Conservation (phyloP, 768 basidiomycete genomes). For the Albatrellus ellisii region DNA sequence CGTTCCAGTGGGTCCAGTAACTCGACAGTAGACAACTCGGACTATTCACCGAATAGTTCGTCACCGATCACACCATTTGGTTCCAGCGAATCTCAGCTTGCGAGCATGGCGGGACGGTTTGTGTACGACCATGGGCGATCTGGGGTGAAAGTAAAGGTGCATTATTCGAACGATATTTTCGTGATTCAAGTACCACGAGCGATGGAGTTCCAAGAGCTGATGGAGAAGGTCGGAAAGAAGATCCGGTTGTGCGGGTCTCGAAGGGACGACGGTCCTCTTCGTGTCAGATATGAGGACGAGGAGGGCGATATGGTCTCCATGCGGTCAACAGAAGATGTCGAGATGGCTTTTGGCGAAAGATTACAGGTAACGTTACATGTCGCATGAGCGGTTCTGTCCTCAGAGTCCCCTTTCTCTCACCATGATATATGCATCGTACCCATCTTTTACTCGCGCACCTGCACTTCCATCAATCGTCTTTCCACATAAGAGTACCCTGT, state of each 20-base stretch:
- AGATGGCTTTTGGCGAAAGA: constrained; percentile 86
- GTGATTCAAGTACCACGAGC: constrained; percentile 77
- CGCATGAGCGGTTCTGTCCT: constrained; percentile 31
- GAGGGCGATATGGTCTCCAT: constrained; percentile 85
- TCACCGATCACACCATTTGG: constrained; percentile 87
- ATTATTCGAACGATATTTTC: constrained; percentile 91
- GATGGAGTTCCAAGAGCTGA: constrained; percentile 72
- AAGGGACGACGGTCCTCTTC: constrained; percentile 65
- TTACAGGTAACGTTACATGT: constrained; percentile 79
- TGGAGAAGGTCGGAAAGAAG: constrained; percentile 86
- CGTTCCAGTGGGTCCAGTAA: constrained; percentile 79
- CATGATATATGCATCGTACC: constrained; percentile 3
- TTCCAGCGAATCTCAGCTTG: constrained; percentile 75
- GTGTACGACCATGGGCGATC: constrained; percentile 37
- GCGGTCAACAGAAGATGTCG: constrained; percentile 84
- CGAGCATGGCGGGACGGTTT: constrained; percentile 32
- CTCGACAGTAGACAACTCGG: constrained; percentile 70
- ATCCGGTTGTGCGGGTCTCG: constrained; percentile 82
- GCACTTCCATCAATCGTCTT: constrained; percentile 9
- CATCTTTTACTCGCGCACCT: constrained; percentile 1
- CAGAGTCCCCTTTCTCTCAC: background rate
- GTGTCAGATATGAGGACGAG: constrained; percentile 85
- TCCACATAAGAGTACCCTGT: constrained; percentile 3
- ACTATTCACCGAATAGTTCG: constrained; percentile 73
- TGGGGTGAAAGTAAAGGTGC: constrained; percentile 85